Percentiles rank a stretch among this genome's conserved stretches.
Evolutionary conservation across 2,329 filamentous ascomycete species (phyloP).

Genomic region (Aspergillus ochraceoroseus): DNA sequence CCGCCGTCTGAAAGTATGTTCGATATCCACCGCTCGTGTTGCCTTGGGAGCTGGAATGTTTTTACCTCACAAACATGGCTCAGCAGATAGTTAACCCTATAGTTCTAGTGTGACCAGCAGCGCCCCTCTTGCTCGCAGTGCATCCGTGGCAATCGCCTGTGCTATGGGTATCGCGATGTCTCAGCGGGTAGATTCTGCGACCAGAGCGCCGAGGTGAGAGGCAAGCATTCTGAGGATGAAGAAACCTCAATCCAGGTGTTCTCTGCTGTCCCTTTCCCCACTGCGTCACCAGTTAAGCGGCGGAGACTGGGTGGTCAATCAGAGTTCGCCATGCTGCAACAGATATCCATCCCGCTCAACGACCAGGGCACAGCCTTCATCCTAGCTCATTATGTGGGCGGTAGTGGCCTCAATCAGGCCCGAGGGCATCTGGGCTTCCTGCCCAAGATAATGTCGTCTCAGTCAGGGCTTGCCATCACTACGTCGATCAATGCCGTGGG

Average conservation of each 20-base stretch:
- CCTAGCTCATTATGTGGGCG: conserved; percentile 8
- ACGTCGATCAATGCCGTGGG: conserved; percentile 11
- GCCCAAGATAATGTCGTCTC: conserved; percentile 4
- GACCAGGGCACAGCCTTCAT: conserved; percentile 11
- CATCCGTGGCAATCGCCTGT: conserved; percentile 16
- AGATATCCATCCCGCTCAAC: conserved; percentile 1
- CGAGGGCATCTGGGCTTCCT: conserved; percentile 6
- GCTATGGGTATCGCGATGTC: conserved; percentile 22
- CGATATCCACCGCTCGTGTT: no score
- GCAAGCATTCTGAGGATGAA: no score
- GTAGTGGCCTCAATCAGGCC: background rate
- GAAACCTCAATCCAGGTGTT: conserved; percentile 15
- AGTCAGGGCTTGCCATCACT: conserved; percentile 5
- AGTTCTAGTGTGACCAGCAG: conserved; percentile 22
- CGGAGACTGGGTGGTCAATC: no score
- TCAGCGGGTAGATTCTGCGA: conserved; percentile 19
- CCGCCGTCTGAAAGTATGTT: conserved; percentile 11
- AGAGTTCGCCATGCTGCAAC: background rate
- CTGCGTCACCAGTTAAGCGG: no score
- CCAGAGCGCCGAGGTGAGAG: conserved; percentile 21
- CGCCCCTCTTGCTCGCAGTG: conserved; percentile 23
- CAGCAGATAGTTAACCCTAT: background rate
- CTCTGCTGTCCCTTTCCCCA: background rate
- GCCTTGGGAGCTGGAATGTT: no score
- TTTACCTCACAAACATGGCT: background rate